phyloP scores from a whole-genome alignment of 345 rosid genomes.

The Pseudoturritis turrita region DNA sequence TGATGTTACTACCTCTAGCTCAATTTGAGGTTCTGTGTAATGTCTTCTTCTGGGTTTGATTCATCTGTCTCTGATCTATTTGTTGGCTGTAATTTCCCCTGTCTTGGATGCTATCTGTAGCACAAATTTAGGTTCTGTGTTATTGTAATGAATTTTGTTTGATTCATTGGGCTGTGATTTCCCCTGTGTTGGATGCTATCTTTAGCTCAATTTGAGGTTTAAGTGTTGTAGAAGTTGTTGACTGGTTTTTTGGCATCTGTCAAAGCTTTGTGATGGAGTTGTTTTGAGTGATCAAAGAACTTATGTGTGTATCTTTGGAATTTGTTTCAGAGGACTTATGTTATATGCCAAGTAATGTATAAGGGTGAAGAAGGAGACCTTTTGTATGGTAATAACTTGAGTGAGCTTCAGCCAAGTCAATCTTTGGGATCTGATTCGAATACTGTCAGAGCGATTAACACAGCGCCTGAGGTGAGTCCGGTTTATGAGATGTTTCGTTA shows the following conservation, averaged over 20 bases:
- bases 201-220: background rate
- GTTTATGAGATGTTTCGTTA: background rate
- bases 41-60: too few relatives aligned
- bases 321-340: slow-evolving; percentile 13
- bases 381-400: background rate
- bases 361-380: slow-evolving; percentile 3
- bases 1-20: too few relatives aligned
- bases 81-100: too few relatives aligned
- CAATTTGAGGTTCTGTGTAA: too few relatives aligned
- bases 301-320: background rate
- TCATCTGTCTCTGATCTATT: background rate
- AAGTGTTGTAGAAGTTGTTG: background rate
- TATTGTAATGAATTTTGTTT: background rate
- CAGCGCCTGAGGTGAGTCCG: slow-evolving; percentile 2
- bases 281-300: background rate
- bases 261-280: background rate
- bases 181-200: background rate
- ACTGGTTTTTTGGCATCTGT: background rate
- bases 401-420: background rate
- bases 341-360: slow-evolving; percentile 25
- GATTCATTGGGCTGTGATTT: background rate
- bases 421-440: background rate
- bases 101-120: background rate
- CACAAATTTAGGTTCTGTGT: background rate
- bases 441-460: background rate